Base-by-base conservation (phyloP, 2,329 filamentous ascomycete genomes). In the Colletotrichum abscissum region DNA sequence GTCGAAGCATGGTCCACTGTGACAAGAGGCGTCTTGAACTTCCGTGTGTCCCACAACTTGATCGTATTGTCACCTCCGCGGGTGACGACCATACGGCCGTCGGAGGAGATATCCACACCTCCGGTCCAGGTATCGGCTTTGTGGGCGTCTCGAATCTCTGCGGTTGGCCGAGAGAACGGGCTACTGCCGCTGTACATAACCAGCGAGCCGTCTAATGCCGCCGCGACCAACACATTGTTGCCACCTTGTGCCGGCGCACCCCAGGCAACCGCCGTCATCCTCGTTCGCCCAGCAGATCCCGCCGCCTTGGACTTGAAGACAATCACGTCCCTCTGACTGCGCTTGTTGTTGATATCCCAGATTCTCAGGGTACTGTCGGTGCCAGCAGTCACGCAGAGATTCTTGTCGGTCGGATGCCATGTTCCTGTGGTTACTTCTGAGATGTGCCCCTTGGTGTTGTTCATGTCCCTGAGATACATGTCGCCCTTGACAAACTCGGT, bases 401-500 rank as follows among this genome's bases (percentile, higher is more conserved):
- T 95, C 79, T 89, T 92, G 80, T 98, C 92, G 2, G 92, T 92
- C 0, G 97, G 97, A 82, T 96, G 94, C 97, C 97, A 99, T 52
- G 93, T 93, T 26, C 94, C 96, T 26, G 92, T 93, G 4, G 95
- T 95, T 54, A 98, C 90, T 82, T 98, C 97, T 4, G 95, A 95
- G 65, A 98, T 92, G 83, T 99, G 97, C 1, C 97, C 97, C 81
- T 98, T 98, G 5, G 97, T 99, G 81, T 98, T 95, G 83, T 98
- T 91, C 93, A 98, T 97, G 81, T 99, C 97, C 67, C 96, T 90
- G 76, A 99, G 85, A 79, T 99, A 99, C 95, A 98, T 98, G 81
- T 99, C 97, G 58, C 97, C 97, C 84, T 99, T 99, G 77, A 95
- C 93, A 76, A 98, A 98, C 79, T 98, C 95, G 1, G 93, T 92